Conservation (phyloP, 805 yeast genomes). For the Saturnispora mendoncae region DNA sequence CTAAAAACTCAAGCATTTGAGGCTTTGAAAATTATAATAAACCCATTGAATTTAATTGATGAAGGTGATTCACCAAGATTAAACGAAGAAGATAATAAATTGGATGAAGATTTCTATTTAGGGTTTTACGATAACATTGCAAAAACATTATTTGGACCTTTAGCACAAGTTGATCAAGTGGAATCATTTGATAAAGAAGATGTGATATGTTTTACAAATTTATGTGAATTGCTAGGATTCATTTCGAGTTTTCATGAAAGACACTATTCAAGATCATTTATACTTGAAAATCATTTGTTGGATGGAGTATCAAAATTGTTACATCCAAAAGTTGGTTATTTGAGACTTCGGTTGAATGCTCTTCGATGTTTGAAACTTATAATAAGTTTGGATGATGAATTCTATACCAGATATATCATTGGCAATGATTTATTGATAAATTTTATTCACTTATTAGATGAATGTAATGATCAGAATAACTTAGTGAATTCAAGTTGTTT, state of each 20-base stretch:
- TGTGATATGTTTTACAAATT: constrained; percentile 21
- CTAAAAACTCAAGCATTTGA: constrained; percentile 76
- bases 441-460: constrained; percentile 41
- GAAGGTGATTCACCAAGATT: constrained; percentile 14
- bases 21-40: constrained; percentile 67
- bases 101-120: constrained; percentile 35
- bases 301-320: constrained; percentile 47
- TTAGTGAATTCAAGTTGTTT: constrained; percentile 68
- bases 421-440: constrained; percentile 42
- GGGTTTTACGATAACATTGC: constrained; percentile 50
- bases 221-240: constrained; percentile 65
- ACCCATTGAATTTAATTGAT: constrained; percentile 33
- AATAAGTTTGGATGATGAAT: constrained; percentile 52
- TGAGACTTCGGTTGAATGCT: constrained; percentile 51
- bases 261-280: constrained; percentile 48
- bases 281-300: constrained; percentile 51
- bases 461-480: constrained; percentile 44
- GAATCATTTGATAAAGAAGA: neutral
- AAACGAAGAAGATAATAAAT: constrained; percentile 22
- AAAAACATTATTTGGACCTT: constrained; percentile 22
- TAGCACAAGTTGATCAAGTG: constrained; percentile 15
- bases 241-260: constrained; percentile 59
- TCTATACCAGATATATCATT: constrained; percentile 48
- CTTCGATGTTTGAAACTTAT: constrained; percentile 60
- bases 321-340: constrained; percentile 34